Base-by-base conservation (phyloP, 1,284 basidiomycete species). In the Austroboletus rostrupii region DNA sequence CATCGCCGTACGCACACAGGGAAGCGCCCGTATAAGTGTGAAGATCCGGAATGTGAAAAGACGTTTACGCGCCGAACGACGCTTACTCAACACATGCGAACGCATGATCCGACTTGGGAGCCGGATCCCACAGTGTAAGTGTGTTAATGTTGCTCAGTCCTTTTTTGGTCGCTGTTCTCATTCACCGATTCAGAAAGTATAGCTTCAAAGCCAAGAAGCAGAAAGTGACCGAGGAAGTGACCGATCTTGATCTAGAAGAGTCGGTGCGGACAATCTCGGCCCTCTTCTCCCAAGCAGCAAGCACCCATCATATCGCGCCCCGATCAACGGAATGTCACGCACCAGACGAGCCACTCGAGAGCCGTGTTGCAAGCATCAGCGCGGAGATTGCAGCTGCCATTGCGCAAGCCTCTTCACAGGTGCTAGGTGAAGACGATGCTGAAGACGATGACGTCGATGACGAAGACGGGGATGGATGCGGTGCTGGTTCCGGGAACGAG, bases 1-100 rank as follows among this genome's bases (percentile, higher is more conserved):
- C 91, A 94, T 73, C 81, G 92, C 45, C 80, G 91, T 55, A 92
- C 88, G 10, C 91, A 94, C 61, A 90, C 88, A 1, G 88, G 87
- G 21, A 87, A 87, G 65, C 77, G 87, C 43, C 88, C 88, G 19
- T 90, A 90, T 62, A 86, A 87, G 61, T 90, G 88, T 63, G 81
- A 88, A 66, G 81, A 87, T 57, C 79, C 83, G 10, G 76, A 78
- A 46, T 92, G 89, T 67, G 85, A 88, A 56, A 91, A 90, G 75
- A 89, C 86, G 5, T 92, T 92, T 66, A 91, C 90, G 23, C 78
- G 89, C 50, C 76, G 88, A 51, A 89, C 87, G 44, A 89, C 87
- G 29, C 67, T 91, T 51, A 89, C 85, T 12, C 79, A 84, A 36
- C 88, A 91, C 66, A 90, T 92, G 87, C 79, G 81, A 52, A 86